A percentile compares a stretch with the other conserved stretches of the same genome.
phyloP scores from a whole-genome alignment of 2,329 filamentous ascomycete species.

The Fusarium marasasianum region DNA sequence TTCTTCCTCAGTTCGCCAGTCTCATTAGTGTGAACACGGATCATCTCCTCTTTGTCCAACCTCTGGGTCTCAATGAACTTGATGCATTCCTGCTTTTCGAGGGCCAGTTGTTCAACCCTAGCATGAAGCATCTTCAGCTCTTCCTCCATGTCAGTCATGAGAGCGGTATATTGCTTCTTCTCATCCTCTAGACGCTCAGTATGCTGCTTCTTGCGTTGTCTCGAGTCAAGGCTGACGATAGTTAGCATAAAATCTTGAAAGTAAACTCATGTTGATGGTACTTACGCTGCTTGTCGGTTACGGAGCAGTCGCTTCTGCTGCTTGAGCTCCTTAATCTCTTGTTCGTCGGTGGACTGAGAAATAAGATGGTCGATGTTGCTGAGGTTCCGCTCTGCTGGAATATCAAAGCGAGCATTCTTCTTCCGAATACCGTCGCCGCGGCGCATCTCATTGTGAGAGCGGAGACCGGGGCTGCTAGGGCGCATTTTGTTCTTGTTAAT shows the following conservation, averaged over 20 bases:
- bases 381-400: conserved; percentile 91
- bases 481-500: conserved; percentile 67
- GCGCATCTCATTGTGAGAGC: conserved; percentile 79
- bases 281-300: conserved; percentile 97
- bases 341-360: conserved; percentile 84
- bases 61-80: conserved; percentile 80
- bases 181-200: conserved; percentile 96
- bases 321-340: conserved; percentile 97
- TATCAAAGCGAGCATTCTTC: conserved; percentile 99
- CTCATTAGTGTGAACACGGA: conserved; percentile 88
- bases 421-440: conserved; percentile 92
- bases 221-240: conserved; percentile 80
- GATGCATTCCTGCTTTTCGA: conserved; percentile 78
- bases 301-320: conserved; percentile 94
- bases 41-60: conserved; percentile 91
- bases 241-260: conserved; percentile 21
- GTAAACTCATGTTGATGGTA: neutral
- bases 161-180: conserved; percentile 87
- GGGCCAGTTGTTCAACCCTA: conserved; percentile 75
- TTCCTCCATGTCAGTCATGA: conserved; percentile 82
- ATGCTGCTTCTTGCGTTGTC: conserved; percentile 97
- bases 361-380: conserved; percentile 96
- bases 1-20: conserved; percentile 92
- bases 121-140: conserved; percentile 74
- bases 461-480: conserved; percentile 73